Conservation (phyloP, 2,329 filamentous ascomycete species). For the Venturia asperata region DNA sequence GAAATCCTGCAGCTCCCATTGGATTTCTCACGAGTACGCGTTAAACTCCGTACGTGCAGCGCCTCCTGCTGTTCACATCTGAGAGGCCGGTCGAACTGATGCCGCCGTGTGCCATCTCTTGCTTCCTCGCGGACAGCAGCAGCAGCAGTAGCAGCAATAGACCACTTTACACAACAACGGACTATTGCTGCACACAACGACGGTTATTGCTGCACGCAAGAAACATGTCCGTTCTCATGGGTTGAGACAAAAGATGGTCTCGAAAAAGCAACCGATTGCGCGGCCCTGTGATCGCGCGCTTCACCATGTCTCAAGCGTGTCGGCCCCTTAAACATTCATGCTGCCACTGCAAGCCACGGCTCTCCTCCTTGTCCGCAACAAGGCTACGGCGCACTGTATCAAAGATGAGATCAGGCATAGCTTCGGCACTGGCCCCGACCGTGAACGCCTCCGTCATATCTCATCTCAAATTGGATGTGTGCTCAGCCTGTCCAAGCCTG, state of each 20-base stretch:
- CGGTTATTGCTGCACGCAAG: not conserved
- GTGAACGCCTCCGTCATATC: not conserved
- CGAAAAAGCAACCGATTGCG: not conserved
- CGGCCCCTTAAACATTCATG: slow-evolving; percentile 13
- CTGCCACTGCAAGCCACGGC: slow-evolving; percentile 2
- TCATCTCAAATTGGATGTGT: not conserved
- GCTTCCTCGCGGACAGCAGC: not conserved
- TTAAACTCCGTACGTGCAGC: not conserved
- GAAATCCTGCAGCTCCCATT: slow-evolving; percentile 6
- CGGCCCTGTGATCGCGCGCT: slow-evolving; percentile 7
- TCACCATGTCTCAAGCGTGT: slow-evolving; percentile 7
- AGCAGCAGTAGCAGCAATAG: not conserved
- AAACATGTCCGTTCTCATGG: not conserved
- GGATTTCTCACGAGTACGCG: not conserved
- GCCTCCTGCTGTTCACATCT: not conserved
- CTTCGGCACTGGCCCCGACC: slow-evolving; percentile 2
- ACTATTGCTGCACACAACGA: not conserved
- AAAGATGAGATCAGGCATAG: slow-evolving; percentile 10
- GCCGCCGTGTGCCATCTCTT: not conserved
- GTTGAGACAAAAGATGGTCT: not conserved
- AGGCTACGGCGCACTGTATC: slow-evolving; percentile 5
- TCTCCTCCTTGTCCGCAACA: slow-evolving; percentile 10
- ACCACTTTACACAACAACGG: not conserved
- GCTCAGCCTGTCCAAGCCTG: slow-evolving; percentile 3
- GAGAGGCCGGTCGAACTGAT: not conserved